Evolutionary conservation across 2,329 filamentous ascomycete species (phyloP), one percentile per base, ranked within the genome.

Genomic region (Fusarium fujikuroi): DNA sequence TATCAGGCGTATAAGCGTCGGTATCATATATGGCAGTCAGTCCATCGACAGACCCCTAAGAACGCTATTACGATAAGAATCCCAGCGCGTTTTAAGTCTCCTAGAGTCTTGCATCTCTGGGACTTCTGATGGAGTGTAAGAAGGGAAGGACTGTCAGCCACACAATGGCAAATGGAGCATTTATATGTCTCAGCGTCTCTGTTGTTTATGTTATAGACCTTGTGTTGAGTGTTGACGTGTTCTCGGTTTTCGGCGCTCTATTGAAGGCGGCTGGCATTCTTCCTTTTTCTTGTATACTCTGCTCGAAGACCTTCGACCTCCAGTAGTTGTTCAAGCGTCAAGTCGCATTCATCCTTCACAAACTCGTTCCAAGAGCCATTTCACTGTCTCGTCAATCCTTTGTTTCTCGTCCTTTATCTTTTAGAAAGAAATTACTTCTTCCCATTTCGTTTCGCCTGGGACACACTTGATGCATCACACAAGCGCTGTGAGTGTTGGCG

Each of bases 81-180:
- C 8, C 23, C 23, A 3, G 16, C 19, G 18, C 3, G 16, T 3
- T 18, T 7, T 6, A 23, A 25, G 18, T 25, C 11, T 46, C 23
- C 43, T 8, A 46, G 4, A 19, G 0, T 23, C 5, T 10, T 5
- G 43, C 18, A 21, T 9, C 19, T 46, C 43, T 21, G 23, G 1
- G 43, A 21, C 23, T 46, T 1, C 14, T 19, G 23, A 14, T 4
- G 1, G 5, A 7, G 18, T 3, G 0, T 19, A 11, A 10, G 1
- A 0, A 44, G 43, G 4, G 43, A 46, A 9, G 43, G 43, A 8
- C 23, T 19, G 0, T 14, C 23, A 0, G 18, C 8, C 23, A 28
- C 18, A 7, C 14, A 46, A 9, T 18, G 12, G 8, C 5, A 28
- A 15, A 3, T 9, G 8, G 18, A 21, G 9, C 9, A 19, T 28